Evolutionary conservation across 2,329 filamentous ascomycete genomes (phyloP).

Genomic region (Fusarium redolens): DNA sequence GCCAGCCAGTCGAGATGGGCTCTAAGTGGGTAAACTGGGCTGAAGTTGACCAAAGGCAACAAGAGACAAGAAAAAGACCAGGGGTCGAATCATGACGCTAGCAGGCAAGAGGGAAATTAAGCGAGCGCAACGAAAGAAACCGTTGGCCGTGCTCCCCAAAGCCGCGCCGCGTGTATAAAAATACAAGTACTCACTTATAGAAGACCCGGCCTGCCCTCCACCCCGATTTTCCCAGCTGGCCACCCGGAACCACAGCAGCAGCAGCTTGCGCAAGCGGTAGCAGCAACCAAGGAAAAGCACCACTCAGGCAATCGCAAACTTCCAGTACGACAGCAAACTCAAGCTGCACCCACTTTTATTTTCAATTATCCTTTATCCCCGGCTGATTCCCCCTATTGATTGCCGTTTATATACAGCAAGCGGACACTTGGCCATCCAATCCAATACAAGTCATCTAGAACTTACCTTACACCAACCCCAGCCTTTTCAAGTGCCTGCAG

Average conservation of each 20-base stretch:
- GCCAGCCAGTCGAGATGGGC: constrained; percentile 20
- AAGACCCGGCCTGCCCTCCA: constrained; percentile 58
- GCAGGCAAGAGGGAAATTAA: constrained; percentile 52
- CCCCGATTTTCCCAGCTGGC: constrained; percentile 52
- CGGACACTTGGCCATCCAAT: constrained; percentile 28
- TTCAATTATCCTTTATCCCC: constrained; percentile 15
- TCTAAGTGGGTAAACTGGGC: constrained; percentile 32
- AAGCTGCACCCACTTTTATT: constrained; percentile 33
- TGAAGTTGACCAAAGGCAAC: constrained; percentile 35
- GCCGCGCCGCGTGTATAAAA: constrained; percentile 57
- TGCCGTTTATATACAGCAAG: constrained; percentile 21
- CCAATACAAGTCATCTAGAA: constrained; percentile 25
- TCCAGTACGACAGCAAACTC: constrained; percentile 19
- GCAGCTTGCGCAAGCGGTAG: constrained; percentile 38
- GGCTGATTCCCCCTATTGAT: constrained; percentile 12
- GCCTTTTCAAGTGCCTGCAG: constrained; percentile 32
- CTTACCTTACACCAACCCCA: constrained; percentile 19
- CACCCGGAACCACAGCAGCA: constrained; percentile 42
- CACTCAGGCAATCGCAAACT: constrained; percentile 32
- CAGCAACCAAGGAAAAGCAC: constrained; percentile 41
- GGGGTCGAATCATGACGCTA: constrained; percentile 46
- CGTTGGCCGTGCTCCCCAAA: constrained; percentile 48
- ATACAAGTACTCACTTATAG: constrained; percentile 59
- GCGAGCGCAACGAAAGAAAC: constrained; percentile 50
- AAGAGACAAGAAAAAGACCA: constrained; percentile 32